These are phyloP conservation scores for Streptanthus diversifolius DNA, from an alignment of 345 rosid genomes.

Conservation along the genomic window DNA sequence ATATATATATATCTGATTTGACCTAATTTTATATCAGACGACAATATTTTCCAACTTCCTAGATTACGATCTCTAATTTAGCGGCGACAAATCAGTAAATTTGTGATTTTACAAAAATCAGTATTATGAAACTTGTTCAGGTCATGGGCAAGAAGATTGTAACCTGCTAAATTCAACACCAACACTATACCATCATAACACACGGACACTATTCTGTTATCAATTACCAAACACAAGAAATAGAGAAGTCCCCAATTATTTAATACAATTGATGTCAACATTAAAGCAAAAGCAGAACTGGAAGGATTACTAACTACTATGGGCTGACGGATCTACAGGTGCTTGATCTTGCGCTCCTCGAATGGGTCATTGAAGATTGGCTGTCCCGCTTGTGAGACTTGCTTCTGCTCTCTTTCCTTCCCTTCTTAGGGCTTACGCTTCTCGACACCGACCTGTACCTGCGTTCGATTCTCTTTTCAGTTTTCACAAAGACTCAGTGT, in stretches of 20 bases:
- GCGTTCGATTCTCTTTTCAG: not conserved
- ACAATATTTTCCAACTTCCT: no score
- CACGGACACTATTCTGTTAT: not conserved
- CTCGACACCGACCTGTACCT: constrained; percentile 42
- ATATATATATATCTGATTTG: no score
- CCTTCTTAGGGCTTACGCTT: constrained; percentile 37
- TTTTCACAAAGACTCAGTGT: not conserved
- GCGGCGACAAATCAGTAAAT: no score
- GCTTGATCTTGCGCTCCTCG: constrained; percentile 51
- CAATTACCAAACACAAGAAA: not conserved
- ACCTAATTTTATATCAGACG: no score
- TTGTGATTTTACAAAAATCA: no score
- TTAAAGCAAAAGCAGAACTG: not conserved
- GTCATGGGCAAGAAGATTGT: no score
- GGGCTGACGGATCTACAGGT: constrained; percentile 69
- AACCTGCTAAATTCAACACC: not conserved
- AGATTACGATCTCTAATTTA: no score
- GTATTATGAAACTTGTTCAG: no score
- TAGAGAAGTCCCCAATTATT: not conserved
- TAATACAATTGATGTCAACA: not conserved
- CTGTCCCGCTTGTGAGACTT: constrained; percentile 26
- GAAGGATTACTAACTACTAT: not conserved
- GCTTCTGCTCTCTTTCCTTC: constrained; percentile 36
- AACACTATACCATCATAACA: not conserved
- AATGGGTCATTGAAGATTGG: constrained; percentile 35